Conservation (phyloP, 331 rosid species). For the Quercus phellos region DNA sequence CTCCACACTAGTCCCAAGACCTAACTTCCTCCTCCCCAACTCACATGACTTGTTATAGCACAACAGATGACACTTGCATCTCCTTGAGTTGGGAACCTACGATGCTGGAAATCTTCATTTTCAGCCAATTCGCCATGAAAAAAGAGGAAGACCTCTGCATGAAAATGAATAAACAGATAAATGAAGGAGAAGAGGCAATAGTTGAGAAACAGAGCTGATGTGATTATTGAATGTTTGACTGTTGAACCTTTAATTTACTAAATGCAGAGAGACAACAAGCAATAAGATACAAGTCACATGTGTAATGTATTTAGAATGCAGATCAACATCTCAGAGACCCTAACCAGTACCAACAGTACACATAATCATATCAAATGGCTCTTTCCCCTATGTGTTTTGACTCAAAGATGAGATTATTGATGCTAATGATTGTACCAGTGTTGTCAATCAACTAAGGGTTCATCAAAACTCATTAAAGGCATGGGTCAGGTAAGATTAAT, state of each 20-base stretch:
- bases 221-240: not conserved
- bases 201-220: not conserved
- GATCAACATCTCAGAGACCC: not conserved
- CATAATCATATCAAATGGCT: not conserved
- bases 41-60: conserved; percentile 6
- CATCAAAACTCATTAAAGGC: not conserved
- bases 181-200: not conserved
- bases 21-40: conserved; percentile 2
- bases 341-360: not conserved
- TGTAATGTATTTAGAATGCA: not conserved
- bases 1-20: conserved; percentile 12
- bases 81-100: conserved; percentile 4
- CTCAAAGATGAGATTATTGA: not conserved
- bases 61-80: conserved; percentile 11
- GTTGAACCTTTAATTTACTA: not conserved
- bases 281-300: not conserved
- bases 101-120: conserved; percentile 19
- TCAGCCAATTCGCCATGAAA: conserved; percentile 21
- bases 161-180: conserved; percentile 1
- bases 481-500: not conserved
- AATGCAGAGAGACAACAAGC: not conserved
- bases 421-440: not conserved
- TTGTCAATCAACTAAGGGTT: not conserved
- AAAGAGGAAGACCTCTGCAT: conserved; percentile 22
- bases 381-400: too few species aligned